Percentiles rank a stretch among this genome's conserved stretches.
These are phyloP conservation scores for Neofusicoccum kwambonambiense DNA, from an alignment of 2,329 filamentous ascomycete genomes.

Conservation along the genomic window DNA sequence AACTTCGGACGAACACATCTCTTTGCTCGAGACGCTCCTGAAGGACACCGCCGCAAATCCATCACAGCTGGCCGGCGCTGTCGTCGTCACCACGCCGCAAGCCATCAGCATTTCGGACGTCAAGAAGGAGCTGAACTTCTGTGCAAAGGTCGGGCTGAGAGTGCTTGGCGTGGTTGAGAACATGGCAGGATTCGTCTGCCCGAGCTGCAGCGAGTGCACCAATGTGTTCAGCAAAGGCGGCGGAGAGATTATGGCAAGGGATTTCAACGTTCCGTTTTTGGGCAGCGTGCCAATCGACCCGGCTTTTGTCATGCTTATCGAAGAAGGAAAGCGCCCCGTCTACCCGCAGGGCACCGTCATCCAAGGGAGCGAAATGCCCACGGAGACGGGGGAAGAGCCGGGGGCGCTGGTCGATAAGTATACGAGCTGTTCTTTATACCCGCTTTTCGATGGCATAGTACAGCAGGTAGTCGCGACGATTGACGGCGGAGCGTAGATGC, in stretches of 20 bases:
- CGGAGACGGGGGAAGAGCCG: slow-evolving; percentile 26
- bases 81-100: slow-evolving; percentile 94
- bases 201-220: slow-evolving; percentile 75
- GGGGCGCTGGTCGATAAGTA: slow-evolving; percentile 68
- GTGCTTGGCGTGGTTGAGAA: slow-evolving; percentile 93
- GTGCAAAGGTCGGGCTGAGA: slow-evolving; percentile 74
- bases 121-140: slow-evolving; percentile 92
- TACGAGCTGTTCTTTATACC: slow-evolving; percentile 65
- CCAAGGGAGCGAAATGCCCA: slow-evolving; percentile 21
- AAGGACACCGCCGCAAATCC: slow-evolving; percentile 39
- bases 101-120: slow-evolving; percentile 92
- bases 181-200: slow-evolving; percentile 90
- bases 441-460: slow-evolving; percentile 67
- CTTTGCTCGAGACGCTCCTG: slow-evolving; percentile 54
- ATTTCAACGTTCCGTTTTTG: slow-evolving; percentile 80
- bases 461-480: slow-evolving; percentile 47
- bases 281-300: slow-evolving; percentile 90
- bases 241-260: slow-evolving; percentile 81
- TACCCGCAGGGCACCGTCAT: slow-evolving; percentile 66
- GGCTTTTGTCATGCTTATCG: slow-evolving; percentile 83
- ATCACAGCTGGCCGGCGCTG: slow-evolving; percentile 77
- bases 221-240: slow-evolving; percentile 92
- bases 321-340: slow-evolving; percentile 65
- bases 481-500: neutral
- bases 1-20: slow-evolving; percentile 56